Conservation (phyloP, 2,329 filamentous ascomycete genomes). For the Exophiala dermatitidis region DNA sequence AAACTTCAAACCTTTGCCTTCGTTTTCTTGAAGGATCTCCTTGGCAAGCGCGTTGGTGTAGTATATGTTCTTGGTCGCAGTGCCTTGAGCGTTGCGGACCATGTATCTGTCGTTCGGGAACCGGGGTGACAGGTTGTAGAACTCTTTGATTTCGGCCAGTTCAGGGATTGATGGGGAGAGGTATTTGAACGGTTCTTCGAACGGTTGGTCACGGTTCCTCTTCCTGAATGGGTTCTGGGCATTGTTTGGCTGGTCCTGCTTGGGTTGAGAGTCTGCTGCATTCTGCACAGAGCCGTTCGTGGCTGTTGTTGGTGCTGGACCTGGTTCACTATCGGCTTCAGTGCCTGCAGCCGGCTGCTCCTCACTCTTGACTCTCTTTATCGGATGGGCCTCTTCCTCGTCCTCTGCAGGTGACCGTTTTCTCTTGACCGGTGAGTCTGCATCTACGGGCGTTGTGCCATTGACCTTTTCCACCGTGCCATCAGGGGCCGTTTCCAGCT, state of each 20-base stretch:
- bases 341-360: background rate
- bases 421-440: constrained; percentile 15
- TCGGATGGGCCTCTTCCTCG: constrained; percentile 4
- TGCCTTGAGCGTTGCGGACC: constrained; percentile 85
- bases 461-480: constrained; percentile 29
- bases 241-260: background rate
- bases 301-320: background rate
- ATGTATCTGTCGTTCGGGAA: constrained; percentile 91
- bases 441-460: constrained; percentile 33
- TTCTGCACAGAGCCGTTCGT: background rate
- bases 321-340: background rate
- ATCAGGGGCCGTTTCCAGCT: constrained; percentile 23
- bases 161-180: constrained; percentile 62
- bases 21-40: constrained; percentile 78
- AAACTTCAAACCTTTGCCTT: constrained; percentile 86
- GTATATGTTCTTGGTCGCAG: constrained; percentile 91
- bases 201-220: constrained; percentile 42
- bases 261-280: background rate
- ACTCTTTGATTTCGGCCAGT: constrained; percentile 67
- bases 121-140: constrained; percentile 74
- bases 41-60: constrained; percentile 82
- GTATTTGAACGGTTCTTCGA: constrained; percentile 94
- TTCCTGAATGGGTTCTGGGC: constrained; percentile 27
- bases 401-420: constrained; percentile 21
- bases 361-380: constrained; percentile 23